Percentiles rank a stretch among this genome's conserved stretches.
Conservation (phyloP, 2,329 filamentous ascomycete species). For the Talaromyces sp. region DNA sequence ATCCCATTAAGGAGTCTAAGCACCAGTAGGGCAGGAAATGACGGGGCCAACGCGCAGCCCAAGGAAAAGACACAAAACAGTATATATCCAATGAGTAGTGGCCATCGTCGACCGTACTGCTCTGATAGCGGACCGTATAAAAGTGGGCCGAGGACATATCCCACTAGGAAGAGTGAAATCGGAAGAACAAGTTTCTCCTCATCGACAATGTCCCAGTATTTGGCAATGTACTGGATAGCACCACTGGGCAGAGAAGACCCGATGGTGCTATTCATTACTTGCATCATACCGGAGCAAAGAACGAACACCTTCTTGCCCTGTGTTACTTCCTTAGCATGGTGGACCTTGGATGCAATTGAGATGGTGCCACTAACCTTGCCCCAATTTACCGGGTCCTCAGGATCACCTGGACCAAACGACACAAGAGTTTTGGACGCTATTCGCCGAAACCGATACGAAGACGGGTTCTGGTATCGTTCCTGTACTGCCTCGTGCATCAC, state of each 20-base stretch:
- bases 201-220: conserved; percentile 29
- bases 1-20: conserved; percentile 44
- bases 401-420: conserved; percentile 28
- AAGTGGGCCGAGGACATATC: conserved; percentile 39
- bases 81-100: conserved; percentile 48
- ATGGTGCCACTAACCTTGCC: conserved; percentile 18
- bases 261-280: conserved; percentile 38
- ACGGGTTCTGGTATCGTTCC: conserved; percentile 21
- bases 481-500: conserved; percentile 20
- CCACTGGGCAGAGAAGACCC: conserved; percentile 36
- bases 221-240: conserved; percentile 31
- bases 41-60: conserved; percentile 39
- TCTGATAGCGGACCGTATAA: conserved; percentile 42
- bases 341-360: neutral
- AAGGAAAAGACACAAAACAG: conserved; percentile 39
- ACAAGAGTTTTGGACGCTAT: conserved; percentile 32
- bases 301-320: conserved; percentile 30
- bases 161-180: conserved; percentile 36
- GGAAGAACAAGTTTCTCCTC: conserved; percentile 31
- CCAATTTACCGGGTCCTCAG: conserved; percentile 31
- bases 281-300: conserved; percentile 30
- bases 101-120: conserved; percentile 34
- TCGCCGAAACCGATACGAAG: conserved; percentile 24
- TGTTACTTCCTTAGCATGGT: neutral
- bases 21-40: conserved; percentile 35